Base-by-base conservation (phyloP, 345 rosid species). In the Nasturtium officinale region DNA sequence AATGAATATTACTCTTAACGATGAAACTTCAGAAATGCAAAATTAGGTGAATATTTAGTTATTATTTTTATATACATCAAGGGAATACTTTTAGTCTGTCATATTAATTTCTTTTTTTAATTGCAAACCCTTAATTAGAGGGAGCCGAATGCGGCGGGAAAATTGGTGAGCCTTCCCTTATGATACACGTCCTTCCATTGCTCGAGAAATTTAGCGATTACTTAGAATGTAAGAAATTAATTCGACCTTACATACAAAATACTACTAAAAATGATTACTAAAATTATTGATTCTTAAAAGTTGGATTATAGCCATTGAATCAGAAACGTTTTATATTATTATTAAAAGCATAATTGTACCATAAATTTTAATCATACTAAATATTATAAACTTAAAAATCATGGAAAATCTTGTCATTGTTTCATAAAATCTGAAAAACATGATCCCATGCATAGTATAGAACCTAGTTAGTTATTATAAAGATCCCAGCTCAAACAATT, bases 51-150 rank as follows among this genome's bases (percentile, higher is more conserved):
- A 46, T 7, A 46, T 7, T 46, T 6, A 10, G 23, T 13, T 60
- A 5, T 7, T 7, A 10, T 9, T 0, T 33, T 7, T 8, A 35
- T 17, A 11, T 21, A 37, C 42, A 18, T 12, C 28, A 46, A 17
- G 40, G 29, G 17, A 64, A 16, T 15, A 16, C 3, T 43, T 40
- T 9, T 16, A 10, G 38, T 16, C 10, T 67, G 37, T 32, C 7
- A 57, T 46, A 69, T 42, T 17, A 42, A 12, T 29, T 13, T 18
- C 5, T 21, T 3, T 29, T 42, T 43, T 21, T n/a, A 23, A 20
- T 29, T 69, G 45, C 21, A 60, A 70, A 71, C 60, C 75, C 75
- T 35, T 37, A 61, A 51, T 71, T 51, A 61, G 42, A 61, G 68
- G 61, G 68, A 61, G 52, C 15, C 32, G 38, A 51, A 71, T 61